Conservation (phyloP, 257 asterid genomes). For the Mitragyna speciosa region DNA sequence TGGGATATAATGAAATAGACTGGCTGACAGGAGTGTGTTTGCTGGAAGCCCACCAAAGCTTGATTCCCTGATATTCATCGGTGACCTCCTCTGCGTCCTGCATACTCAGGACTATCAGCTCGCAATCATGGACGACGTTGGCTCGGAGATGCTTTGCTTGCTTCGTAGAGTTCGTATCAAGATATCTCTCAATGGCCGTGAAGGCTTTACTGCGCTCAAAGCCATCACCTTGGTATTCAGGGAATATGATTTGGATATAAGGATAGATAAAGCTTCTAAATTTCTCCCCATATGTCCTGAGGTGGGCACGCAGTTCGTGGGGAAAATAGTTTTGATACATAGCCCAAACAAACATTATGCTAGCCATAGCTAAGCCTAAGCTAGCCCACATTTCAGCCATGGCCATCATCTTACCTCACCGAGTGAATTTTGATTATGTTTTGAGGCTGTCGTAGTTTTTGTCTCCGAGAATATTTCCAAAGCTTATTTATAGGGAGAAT, state of each 20-base stretch:
- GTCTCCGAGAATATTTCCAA: not conserved
- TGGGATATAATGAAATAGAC: constrained; percentile 27
- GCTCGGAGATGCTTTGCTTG: too few relatives aligned
- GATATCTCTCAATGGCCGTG: constrained; percentile 24
- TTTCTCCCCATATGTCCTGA: not conserved
- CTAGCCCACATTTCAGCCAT: constrained; percentile 2
- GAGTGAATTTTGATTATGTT: too few relatives aligned
- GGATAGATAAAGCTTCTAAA: constrained; percentile 7
- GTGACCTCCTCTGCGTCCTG: too few relatives aligned
- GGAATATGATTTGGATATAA: constrained; percentile 19
- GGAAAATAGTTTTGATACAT: constrained; percentile 4
- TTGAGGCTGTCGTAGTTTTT: not conserved
- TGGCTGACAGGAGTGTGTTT: not conserved
- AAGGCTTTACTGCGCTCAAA: constrained; percentile 47
- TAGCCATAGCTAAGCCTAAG: constrained; percentile 3
- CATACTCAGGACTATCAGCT: too few relatives aligned
- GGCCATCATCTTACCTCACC: not conserved
- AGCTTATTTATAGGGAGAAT: too few relatives aligned
- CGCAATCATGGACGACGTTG: too few relatives aligned
- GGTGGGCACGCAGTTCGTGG: not conserved
- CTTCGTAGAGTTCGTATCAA: too few relatives aligned
- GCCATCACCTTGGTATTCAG: constrained; percentile 18
- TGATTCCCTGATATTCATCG: too few relatives aligned
- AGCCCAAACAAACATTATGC: constrained; percentile 3
- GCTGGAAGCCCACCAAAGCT: constrained; percentile 21